phyloP scores from a whole-genome alignment of 1,139 yeast genomes.

The Yamadazyma friedrichii region DNA sequence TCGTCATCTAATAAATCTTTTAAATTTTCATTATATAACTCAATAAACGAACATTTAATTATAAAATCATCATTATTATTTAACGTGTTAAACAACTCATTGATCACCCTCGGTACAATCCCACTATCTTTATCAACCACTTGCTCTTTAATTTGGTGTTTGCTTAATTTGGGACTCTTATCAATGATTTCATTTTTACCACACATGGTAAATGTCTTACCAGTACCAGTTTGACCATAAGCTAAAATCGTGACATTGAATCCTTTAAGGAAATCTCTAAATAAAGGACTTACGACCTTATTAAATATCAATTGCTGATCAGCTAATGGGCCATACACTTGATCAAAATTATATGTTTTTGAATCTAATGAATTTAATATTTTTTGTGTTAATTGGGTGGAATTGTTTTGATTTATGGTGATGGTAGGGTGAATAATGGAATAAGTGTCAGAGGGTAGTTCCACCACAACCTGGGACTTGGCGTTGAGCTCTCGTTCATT shows the following conservation, averaged over 20 bases:
- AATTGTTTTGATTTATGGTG: slow-evolving; percentile 34
- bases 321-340: slow-evolving; percentile 70
- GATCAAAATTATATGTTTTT: slow-evolving; percentile 67
- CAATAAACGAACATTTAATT: slow-evolving; percentile 69
- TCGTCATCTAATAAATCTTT: slow-evolving; percentile 57
- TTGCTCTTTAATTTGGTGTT: not conserved
- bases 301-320: slow-evolving; percentile 60
- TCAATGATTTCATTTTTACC: slow-evolving; percentile 38
- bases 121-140: slow-evolving; percentile 46
- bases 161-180: not conserved
- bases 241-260: slow-evolving; percentile 81
- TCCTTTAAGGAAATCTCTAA: slow-evolving; percentile 65
- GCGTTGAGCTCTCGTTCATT: slow-evolving; percentile 67
- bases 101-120: slow-evolving; percentile 63
- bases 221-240: slow-evolving; percentile 90
- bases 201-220: slow-evolving; percentile 87
- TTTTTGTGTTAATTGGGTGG: slow-evolving; percentile 15
- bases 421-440: slow-evolving; percentile 34
- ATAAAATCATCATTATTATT: slow-evolving; percentile 48
- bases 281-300: slow-evolving; percentile 62
- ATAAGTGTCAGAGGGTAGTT: slow-evolving; percentile 51
- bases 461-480: slow-evolving; percentile 73
- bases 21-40: slow-evolving; percentile 71
- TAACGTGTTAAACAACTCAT: slow-evolving; percentile 44
- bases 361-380: slow-evolving; percentile 18